Evolutionary conservation across 192 early-diverging fungal species (phyloP).

Genomic region (Phlyctochytrium planicorne): DNA sequence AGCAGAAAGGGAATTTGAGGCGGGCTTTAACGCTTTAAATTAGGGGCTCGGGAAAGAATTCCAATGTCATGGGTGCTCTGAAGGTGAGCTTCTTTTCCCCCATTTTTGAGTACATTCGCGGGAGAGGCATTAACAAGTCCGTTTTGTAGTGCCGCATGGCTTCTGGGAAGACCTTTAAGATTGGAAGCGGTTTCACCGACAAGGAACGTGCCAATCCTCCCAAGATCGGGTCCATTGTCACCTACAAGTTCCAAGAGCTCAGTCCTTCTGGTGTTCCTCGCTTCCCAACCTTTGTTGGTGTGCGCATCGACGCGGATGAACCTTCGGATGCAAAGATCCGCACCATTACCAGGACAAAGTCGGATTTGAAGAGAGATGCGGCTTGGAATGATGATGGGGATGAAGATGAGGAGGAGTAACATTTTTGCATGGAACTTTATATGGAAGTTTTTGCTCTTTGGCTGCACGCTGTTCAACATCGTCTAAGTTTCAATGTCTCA

Average conservation of each 20-base stretch:
- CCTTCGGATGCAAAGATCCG: conserved; percentile 31
- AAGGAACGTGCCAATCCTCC: conserved; percentile 58
- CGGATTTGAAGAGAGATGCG: conserved; percentile 3
- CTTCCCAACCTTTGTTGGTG: conserved; percentile 45
- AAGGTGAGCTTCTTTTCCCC: conserved; percentile 21
- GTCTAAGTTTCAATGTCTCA: no score
- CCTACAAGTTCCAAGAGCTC: conserved; percentile 52
- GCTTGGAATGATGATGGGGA: not conserved
- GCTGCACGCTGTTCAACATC: no score
- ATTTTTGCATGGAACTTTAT: no score
- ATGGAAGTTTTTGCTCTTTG: no score
- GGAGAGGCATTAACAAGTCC: conserved; percentile 50
- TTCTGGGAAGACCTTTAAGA: conserved; percentile 60
- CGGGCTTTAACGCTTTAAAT: not conserved
- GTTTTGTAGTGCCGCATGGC: conserved; percentile 63
- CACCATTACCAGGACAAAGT: not conserved
- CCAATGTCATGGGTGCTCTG: conserved; percentile 55
- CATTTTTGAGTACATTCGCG: conserved; percentile 4
- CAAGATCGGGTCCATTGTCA: conserved; percentile 43
- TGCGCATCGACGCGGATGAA: conserved; percentile 37
- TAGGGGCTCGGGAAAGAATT: conserved; percentile 57
- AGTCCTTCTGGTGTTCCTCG: conserved; percentile 40
- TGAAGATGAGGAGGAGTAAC: conserved; percentile 1
- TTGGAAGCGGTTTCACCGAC: conserved; percentile 69
- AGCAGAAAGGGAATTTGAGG: no score